phyloP scores from a whole-genome alignment of 2,329 filamentous ascomycete species.

The Xylariaceae sp. region DNA sequence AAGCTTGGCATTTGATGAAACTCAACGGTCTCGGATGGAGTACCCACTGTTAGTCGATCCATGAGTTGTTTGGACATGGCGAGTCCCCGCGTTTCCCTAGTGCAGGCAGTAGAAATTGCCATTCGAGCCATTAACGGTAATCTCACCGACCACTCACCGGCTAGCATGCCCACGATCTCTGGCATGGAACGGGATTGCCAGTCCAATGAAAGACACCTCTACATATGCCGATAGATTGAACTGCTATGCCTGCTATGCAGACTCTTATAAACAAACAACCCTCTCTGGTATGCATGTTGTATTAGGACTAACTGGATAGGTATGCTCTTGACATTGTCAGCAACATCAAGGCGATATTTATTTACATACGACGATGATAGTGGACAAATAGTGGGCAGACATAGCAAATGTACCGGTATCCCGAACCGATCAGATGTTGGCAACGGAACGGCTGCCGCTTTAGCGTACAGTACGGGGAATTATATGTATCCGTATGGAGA shows the following conservation, averaged over 20 bases:
- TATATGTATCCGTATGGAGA: background rate
- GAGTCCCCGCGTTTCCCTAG: background rate
- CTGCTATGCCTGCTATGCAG: background rate
- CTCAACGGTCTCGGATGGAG: background rate
- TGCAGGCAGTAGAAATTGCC: background rate
- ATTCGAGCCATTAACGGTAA: background rate
- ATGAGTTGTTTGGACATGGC: background rate
- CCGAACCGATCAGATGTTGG: background rate
- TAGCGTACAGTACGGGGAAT: no score
- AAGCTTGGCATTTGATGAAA: background rate
- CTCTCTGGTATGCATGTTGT: background rate
- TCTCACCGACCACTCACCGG: background rate
- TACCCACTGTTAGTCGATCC: background rate
- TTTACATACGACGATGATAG: no score
- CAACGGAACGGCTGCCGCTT: constrained; percentile 1
- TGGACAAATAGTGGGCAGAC: no score
- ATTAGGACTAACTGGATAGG: background rate
- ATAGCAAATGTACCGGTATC: background rate
- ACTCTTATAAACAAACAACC: background rate
- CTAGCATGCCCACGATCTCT: background rate
- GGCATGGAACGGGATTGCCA: background rate
- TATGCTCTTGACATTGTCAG: no score
- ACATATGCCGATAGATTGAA: background rate
- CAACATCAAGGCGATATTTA: no score
- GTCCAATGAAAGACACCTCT: background rate